These are phyloP conservation scores for Aureobasidium pullulans DNA, from an alignment of 2,329 filamentous ascomycete species.

Conservation along the genomic window DNA sequence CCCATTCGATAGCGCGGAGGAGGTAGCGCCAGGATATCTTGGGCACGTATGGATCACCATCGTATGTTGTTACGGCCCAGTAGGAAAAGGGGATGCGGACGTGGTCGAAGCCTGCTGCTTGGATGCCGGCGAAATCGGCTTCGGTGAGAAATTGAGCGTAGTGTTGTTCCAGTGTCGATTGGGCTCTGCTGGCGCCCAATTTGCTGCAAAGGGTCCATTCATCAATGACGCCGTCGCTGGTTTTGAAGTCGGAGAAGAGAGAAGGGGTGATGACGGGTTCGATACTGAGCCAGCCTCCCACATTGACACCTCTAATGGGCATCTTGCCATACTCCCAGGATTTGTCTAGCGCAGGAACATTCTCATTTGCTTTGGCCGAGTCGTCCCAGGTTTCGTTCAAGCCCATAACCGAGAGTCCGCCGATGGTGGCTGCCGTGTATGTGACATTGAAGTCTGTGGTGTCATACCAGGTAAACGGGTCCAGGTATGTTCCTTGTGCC, in stretches of 20 bases:
- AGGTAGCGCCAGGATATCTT: conserved; percentile 90
- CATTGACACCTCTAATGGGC: conserved; percentile 81
- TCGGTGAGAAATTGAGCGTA: conserved; percentile 86
- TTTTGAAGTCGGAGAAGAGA: conserved; percentile 64
- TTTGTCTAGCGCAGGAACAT: conserved; percentile 70
- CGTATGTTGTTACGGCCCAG: conserved; percentile 84
- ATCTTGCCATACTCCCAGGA: conserved; percentile 70
- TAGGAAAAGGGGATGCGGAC: conserved; percentile 95
- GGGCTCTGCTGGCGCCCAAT: conserved; percentile 59
- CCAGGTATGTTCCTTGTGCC: conserved; percentile 68
- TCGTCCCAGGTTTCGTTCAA: conserved; percentile 83
- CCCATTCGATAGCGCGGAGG: conserved; percentile 86
- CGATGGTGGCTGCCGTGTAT: conserved; percentile 78
- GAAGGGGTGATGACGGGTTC: conserved; percentile 96
- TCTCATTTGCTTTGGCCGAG: conserved; percentile 64
- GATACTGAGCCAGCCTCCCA: conserved; percentile 88
- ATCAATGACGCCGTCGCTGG: conserved; percentile 63
- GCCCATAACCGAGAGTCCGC: conserved; percentile 85
- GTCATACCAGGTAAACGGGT: conserved; percentile 88
- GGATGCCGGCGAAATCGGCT: conserved; percentile 75
- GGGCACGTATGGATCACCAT: conserved; percentile 78
- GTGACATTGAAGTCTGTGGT: conserved; percentile 90
- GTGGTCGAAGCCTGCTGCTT: conserved; percentile 83
- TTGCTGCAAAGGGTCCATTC: conserved; percentile 73
- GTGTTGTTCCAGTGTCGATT: conserved; percentile 72